phyloP scores from a whole-genome alignment of 495 filamentous ascomycete species.

The Lichina pygmaea region DNA sequence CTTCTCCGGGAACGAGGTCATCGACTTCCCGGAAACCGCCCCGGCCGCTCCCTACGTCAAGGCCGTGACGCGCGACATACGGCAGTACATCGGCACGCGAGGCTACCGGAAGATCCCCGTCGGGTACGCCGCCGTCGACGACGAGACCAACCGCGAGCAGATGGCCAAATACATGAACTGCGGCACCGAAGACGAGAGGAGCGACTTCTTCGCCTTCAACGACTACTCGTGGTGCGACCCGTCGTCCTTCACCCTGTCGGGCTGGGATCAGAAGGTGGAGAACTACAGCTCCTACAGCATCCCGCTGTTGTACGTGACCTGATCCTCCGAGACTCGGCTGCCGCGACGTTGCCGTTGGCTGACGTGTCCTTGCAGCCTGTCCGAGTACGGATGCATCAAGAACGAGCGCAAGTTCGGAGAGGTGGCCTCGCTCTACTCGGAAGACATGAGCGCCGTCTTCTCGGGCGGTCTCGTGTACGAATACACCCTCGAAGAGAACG shows the following conservation, averaged over 20 bases:
- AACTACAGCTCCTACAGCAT: slow-evolving; percentile 75
- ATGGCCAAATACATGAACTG: slow-evolving; percentile 91
- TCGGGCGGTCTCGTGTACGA: slow-evolving; percentile 93
- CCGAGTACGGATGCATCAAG: slow-evolving; percentile 76
- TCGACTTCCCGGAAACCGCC: slow-evolving; percentile 60
- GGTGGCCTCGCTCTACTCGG: slow-evolving; percentile 51
- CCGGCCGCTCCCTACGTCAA: slow-evolving; percentile 67
- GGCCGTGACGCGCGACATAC: slow-evolving; percentile 77
- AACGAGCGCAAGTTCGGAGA: slow-evolving; percentile 63
- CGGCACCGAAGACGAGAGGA: slow-evolving; percentile 57
- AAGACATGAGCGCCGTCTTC: slow-evolving; percentile 72
- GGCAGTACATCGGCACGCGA: slow-evolving; percentile 52
- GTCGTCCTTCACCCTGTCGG: slow-evolving; percentile 46
- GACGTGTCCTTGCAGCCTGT: slow-evolving; percentile 23
- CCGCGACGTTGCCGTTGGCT: not conserved
- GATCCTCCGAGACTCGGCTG: not conserved
- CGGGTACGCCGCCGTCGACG: slow-evolving; percentile 79
- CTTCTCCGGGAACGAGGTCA: slow-evolving; percentile 93
- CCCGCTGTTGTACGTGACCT: slow-evolving; percentile 45
- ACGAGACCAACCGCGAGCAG: slow-evolving; percentile 63
- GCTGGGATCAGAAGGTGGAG: slow-evolving; percentile 80
- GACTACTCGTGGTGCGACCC: slow-evolving; percentile 94
- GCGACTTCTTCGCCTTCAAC: slow-evolving; percentile 94
- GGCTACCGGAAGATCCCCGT: slow-evolving; percentile 62
- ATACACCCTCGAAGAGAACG: slow-evolving; percentile 54